phyloP scores from a whole-genome alignment of 805 yeast genomes.

The Wickerhamiella bombiphila region DNA sequence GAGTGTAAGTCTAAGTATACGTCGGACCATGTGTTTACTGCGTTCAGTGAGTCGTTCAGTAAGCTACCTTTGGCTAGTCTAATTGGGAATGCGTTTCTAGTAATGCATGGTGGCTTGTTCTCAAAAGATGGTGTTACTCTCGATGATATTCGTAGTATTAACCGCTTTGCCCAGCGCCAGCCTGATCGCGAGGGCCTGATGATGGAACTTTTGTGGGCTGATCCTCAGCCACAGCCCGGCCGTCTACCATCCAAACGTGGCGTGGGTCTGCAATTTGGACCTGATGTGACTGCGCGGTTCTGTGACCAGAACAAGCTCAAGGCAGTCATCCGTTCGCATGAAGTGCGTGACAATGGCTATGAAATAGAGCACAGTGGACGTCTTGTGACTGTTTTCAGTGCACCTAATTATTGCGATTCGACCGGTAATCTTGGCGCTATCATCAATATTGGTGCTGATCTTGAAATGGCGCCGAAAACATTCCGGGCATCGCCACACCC shows the following conservation, averaged over 20 bases:
- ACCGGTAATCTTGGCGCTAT: constrained; percentile 79
- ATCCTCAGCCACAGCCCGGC: constrained; percentile 71
- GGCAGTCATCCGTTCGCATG: constrained; percentile 85
- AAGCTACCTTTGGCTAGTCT: constrained; percentile 75
- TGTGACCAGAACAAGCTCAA: constrained; percentile 55
- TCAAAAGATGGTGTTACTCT: constrained; percentile 58
- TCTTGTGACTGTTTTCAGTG: constrained; percentile 88
- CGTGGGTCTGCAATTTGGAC: constrained; percentile 91
- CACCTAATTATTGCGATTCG: constrained; percentile 93
- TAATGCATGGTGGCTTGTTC: constrained; percentile 93
- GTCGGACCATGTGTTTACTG: constrained; percentile 57
- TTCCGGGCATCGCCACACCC: constrained; percentile 86
- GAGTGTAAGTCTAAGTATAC: constrained; percentile 81
- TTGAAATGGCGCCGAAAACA: constrained; percentile 38
- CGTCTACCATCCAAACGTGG: constrained; percentile 87
- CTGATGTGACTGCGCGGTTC: constrained; percentile 76
- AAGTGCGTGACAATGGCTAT: constrained; percentile 84
- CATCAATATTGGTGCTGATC: constrained; percentile 47
- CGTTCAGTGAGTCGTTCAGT: constrained; percentile 77
- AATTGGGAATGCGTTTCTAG: constrained; percentile 62
- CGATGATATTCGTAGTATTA: constrained; percentile 56
- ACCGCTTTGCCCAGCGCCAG: constrained; percentile 53
- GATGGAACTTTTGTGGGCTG: constrained; percentile 97
- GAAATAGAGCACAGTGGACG: constrained; percentile 76
- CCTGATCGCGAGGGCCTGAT: constrained; percentile 87